Evolutionary conservation across 2,329 filamentous ascomycete genomes (phyloP), one percentile per base, ranked within the genome.

Genomic region (Pleomassaria siparia): DNA sequence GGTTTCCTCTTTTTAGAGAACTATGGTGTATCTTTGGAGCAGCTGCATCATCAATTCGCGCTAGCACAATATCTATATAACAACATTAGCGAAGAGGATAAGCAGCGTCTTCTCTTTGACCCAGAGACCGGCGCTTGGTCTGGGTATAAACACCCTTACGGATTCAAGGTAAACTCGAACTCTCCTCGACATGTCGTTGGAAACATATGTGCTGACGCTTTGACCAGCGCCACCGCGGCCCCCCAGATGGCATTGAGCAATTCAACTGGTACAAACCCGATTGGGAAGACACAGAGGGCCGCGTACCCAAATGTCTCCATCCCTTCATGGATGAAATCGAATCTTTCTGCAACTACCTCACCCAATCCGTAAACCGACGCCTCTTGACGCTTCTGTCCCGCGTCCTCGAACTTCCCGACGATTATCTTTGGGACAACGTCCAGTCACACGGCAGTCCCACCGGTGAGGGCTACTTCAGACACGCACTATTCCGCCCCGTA

Each of bases 191-290:
- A n/a, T n/a, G n/a, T n/a, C n/a, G n/a, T n/a, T n/a, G n/a, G n/a
- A n/a, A n/a, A n/a, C n/a, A n/a, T n/a, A n/a, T n/a, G n/a, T n/a
- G n/a, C n/a, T n/a, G n/a, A n/a, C n/a, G n/a, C n/a, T n/a, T n/a
- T n/a, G n/a, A n/a, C 2, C 29, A 59, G 54, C 53, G 76, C 37
- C 60, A 74, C 30, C 70, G 67, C 2, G 76, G 74, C 1, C 56
- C 67, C 11, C 58, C 69, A 13, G 78, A 80, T 54, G 77, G 76
- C 2, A 80, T 80, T 44, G 77, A 80, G 52, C 77, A 80, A 49
- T 80, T 80, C 63, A 80, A 80, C 62, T 80, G 73, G 72, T 80
- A 80, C 63, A 72, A 68, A 20, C 60, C 59, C 1, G 76, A 80
- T 39, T 79, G 74, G 71, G 63, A 73, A 49, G 63, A 74, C 47